phyloP scores from a whole-genome alignment of 371 early-diverging fungal genomes.

The Parasitella parasitica region DNA sequence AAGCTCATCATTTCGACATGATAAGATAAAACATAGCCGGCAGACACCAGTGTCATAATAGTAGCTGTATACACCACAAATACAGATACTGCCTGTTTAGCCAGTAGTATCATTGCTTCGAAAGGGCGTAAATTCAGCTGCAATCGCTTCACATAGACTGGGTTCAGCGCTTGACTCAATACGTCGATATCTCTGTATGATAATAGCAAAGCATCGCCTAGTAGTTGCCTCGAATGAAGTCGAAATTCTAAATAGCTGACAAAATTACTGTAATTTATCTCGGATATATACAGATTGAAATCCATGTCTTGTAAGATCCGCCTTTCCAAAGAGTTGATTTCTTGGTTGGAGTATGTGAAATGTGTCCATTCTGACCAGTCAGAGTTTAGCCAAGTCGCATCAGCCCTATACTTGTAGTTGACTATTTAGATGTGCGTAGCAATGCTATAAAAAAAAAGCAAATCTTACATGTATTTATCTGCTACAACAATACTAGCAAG shows the following conservation, averaged over 20 bases:
- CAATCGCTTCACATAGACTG: conserved; percentile 48
- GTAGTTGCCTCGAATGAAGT: conserved; percentile 40
- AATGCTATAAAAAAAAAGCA: no score
- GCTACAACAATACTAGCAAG: conserved; percentile 40
- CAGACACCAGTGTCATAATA: conserved; percentile 15
- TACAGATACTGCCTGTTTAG: conserved; percentile 28
- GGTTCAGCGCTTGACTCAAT: conserved; percentile 43
- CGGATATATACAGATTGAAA: conserved; percentile 43
- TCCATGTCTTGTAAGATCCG: conserved; percentile 47
- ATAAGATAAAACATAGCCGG: conserved; percentile 8
- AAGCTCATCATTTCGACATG: neutral
- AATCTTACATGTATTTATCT: conserved; percentile 39
- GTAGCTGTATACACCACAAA: conserved; percentile 28
- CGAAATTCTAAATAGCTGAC: conserved; percentile 48
- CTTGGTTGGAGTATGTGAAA: conserved; percentile 39
- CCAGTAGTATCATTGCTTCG: conserved; percentile 37
- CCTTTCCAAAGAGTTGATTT: conserved; percentile 53
- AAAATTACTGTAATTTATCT: conserved; percentile 47
- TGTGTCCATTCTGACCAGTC: conserved; percentile 63
- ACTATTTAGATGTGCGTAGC: no score
- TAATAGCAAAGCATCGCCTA: conserved; percentile 24
- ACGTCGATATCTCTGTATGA: conserved; percentile 55
- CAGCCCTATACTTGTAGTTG: conserved; percentile 36
- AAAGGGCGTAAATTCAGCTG: conserved; percentile 37
- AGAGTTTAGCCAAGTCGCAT: conserved; percentile 57